A percentile compares a stretch with the other conserved stretches of the same genome.
Conservation (phyloP, 257 asterid genomes). For the Agastache rugosa region DNA sequence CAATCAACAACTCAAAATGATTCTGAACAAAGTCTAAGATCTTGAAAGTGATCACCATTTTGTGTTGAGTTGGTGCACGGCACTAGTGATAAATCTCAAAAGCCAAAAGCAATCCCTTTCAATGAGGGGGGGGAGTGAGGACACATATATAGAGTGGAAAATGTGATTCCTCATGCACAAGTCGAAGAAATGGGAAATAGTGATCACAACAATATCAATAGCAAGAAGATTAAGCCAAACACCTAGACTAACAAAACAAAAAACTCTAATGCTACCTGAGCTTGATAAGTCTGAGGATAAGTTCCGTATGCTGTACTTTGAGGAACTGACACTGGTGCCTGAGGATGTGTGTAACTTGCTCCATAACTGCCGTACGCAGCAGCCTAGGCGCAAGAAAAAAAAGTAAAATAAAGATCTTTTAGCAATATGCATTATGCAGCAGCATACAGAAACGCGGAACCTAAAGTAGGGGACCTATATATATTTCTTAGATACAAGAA, state of each 20-base stretch:
- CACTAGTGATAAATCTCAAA: not conserved
- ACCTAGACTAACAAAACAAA: not conserved
- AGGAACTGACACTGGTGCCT: constrained; percentile 70
- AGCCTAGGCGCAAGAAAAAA: constrained; percentile 51
- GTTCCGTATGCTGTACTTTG: constrained; percentile 83
- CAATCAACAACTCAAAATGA: not conserved
- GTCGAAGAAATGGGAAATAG: no score
- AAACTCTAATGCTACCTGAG: constrained; percentile 61
- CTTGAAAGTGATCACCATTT: not conserved
- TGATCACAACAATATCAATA: no score
- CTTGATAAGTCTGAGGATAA: constrained; percentile 77
- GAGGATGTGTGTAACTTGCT: constrained; percentile 67
- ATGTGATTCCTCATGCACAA: no score
- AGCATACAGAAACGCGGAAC: not conserved
- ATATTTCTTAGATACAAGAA: not conserved
- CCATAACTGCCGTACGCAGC: constrained; percentile 70
- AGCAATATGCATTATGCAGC: not conserved
- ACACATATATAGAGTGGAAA: no score
- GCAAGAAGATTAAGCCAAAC: no score
- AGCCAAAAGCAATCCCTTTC: no score
- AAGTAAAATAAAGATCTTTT: not conserved
- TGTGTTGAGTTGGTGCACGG: not conserved
- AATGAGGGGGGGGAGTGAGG: no score
- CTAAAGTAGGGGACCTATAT: not conserved
- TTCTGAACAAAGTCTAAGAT: not conserved